Conservation (phyloP, 768 basidiomycete species). For the Boletus pseudo-olivaceus region DNA sequence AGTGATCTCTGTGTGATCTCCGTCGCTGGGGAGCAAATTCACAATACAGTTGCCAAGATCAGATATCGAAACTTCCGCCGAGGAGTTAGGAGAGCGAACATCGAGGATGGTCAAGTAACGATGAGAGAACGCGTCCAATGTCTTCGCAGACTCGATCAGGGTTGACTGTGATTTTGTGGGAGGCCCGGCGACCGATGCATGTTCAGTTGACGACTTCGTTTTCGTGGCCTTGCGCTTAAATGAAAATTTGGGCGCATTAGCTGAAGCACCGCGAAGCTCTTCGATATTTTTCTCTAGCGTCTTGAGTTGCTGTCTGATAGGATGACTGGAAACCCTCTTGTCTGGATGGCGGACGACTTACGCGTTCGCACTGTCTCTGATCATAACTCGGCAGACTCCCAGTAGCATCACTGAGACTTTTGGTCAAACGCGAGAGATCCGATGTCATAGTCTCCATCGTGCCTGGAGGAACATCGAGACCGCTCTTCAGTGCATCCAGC, state of each 20-base stretch:
- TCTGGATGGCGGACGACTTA: conserved; percentile 33
- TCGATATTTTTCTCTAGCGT: conserved; percentile 55
- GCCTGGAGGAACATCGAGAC: conserved; percentile 29
- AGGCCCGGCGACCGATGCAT: not conserved
- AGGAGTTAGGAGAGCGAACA: conserved; percentile 35
- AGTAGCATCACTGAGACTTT: conserved; percentile 60
- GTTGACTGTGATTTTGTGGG: not conserved
- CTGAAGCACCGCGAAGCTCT: conserved; percentile 41
- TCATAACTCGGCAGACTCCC: conserved; percentile 68
- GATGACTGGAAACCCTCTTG: conserved; percentile 9
- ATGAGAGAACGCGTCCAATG: conserved; percentile 43
- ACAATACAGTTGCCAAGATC: conserved; percentile 68
- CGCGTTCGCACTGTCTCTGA: conserved; percentile 67
- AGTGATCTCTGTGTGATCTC: conserved; percentile 9
- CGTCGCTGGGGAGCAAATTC: conserved; percentile 46
- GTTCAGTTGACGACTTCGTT: conserved; percentile 10
- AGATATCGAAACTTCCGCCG: conserved; percentile 56
- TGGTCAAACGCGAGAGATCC: conserved; percentile 57
- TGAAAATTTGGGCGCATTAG: conserved; percentile 59
- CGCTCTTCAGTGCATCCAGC: conserved; percentile 39
- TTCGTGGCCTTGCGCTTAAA: conserved; percentile 53
- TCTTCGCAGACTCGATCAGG: conserved; percentile 30
- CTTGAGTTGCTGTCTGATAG: conserved; percentile 56
- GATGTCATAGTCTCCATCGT: conserved; percentile 42
- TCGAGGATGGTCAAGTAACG: conserved; percentile 41